Evolutionary conservation across 164 flowering plant species (phyloP), one percentile per base, ranked within the genome.

Genomic region (Umbilicus rupestris): DNA sequence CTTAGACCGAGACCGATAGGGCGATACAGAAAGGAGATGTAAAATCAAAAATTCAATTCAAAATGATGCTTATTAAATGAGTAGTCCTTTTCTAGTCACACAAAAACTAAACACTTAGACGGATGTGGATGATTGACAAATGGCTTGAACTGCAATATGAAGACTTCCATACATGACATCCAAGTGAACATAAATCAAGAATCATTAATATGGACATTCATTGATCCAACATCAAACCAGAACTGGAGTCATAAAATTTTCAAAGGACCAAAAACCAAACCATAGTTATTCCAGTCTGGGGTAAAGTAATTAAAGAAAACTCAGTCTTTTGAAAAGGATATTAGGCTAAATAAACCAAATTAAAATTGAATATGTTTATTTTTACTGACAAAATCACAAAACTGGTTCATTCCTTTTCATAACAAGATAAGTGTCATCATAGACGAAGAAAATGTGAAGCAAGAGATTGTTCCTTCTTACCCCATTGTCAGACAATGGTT

Each of bases 401-500:
- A 41, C 0, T 0, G 44, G 44, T 14, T 12, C 44, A 35, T 35
- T 35, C 37, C 37, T 35, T 35, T 35, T 7, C 4, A 7, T 5
- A 35, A 35, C 4, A 35, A 35, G 1, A 3, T 33, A 0, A 3
- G 37, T 3, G 37, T 35, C 37, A 35, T 35, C 7, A n/a, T n/a
- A n/a, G n/a, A 35, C 37, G 37, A 0, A 35, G 47, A 28, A 72
- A 19, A 20, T 35, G 60, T 28, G 60, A 26, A 16, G 28, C 33
- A 10, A 11, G 28, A 55, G 60, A 12, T 16, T 41, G 39, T 39
- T 3, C 30, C 65, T 20, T 39, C 82, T 62, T 78, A 88, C 99
- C 80, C 99, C 99, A 80, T 95, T 95, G 2, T 95, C 97, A 68
- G 77, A 78, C 49, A 95, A 76, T 41, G 94, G 88, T 78, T 86